Conservation (phyloP, 2,329 filamentous ascomycete genomes). For the Neoscytalidium dimidiatum region DNA sequence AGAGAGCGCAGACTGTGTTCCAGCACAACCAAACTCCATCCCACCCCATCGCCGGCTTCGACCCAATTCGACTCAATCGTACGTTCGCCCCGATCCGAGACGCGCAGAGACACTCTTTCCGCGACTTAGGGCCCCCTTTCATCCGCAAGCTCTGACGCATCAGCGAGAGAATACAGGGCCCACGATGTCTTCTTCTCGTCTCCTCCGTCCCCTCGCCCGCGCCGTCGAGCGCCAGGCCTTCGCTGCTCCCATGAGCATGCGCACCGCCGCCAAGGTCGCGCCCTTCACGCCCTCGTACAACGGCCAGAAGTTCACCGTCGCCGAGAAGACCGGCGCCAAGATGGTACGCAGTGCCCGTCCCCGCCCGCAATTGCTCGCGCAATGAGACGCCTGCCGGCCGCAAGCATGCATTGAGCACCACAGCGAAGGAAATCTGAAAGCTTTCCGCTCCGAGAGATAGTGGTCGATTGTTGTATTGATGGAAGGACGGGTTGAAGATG, state of each 20-base stretch:
- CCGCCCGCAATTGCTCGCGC: not conserved
- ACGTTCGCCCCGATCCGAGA: not conserved
- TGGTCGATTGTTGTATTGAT: not conserved
- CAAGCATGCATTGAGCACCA: not conserved
- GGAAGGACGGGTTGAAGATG: not conserved
- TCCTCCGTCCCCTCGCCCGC: constrained; percentile 44
- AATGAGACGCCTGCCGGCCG: not conserved
- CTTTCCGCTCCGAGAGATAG: not conserved
- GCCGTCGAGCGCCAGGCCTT: constrained; percentile 40
- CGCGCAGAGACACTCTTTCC: not conserved
- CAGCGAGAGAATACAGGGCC: constrained; percentile 10
- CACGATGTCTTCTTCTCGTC: constrained; percentile 43
- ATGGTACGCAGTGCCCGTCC: constrained; percentile 13
- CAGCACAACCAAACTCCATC: constrained; percentile 18
- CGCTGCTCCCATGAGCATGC: constrained; percentile 24
- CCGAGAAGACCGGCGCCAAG: constrained; percentile 18
- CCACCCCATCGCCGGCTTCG: constrained; percentile 9
- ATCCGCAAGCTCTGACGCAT: constrained; percentile 19
- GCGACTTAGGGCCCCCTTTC: constrained; percentile 3
- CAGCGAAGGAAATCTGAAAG: not conserved
- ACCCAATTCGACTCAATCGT: constrained; percentile 19
- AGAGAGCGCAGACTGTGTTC: not conserved
- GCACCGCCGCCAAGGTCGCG: constrained; percentile 19
- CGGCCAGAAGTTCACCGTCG: constrained; percentile 16
- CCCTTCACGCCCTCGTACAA: constrained; percentile 20